phyloP scores from a whole-genome alignment of 306 rosid genomes.

The Sphenostylis stenocarpa region DNA sequence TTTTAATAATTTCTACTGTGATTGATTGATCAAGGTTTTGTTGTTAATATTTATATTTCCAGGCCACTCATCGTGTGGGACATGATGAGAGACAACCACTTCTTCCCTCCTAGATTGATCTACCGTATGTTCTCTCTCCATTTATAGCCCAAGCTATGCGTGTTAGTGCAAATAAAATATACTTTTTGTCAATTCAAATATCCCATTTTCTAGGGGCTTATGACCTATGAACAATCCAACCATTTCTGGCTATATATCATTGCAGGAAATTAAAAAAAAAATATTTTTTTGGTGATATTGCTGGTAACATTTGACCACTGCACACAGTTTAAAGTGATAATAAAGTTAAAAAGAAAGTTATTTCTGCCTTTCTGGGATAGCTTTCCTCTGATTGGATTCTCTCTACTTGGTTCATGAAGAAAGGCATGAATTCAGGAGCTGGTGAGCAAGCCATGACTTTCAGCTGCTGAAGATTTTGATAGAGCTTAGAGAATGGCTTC shows the following conservation, averaged over 20 bases:
- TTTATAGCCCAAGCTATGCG: background rate
- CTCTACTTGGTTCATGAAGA: conserved; percentile 37
- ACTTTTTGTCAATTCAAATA: background rate
- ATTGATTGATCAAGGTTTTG: background rate
- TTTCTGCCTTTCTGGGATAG: conserved; percentile 41
- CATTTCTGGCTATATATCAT: conserved; percentile 12
- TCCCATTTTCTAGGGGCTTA: conserved; percentile 7
- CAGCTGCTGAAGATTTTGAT: conserved; percentile 56
- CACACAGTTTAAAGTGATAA: conserved; percentile 41
- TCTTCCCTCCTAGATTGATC: conserved; percentile 68
- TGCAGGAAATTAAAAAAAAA: conserved; percentile 48
- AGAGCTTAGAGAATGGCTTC: conserved; percentile 38
- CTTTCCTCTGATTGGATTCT: conserved; percentile 35
- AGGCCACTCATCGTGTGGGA: conserved; percentile 76
- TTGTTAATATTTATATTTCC: conserved; percentile 32
- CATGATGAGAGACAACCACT: conserved; percentile 91
- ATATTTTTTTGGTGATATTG: conserved; percentile 41
- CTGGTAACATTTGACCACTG: conserved; percentile 35
- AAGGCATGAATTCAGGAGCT: conserved; percentile 41
- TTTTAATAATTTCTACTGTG: background rate
- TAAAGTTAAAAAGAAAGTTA: conserved; percentile 31
- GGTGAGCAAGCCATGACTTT: conserved; percentile 37
- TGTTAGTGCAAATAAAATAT: conserved; percentile 13
- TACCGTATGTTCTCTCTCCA: conserved; percentile 39
- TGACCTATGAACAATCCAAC: conserved; percentile 9